phyloP scores from a whole-genome alignment of 2,329 filamentous ascomycete species.

The Lizonia empirigonia region DNA sequence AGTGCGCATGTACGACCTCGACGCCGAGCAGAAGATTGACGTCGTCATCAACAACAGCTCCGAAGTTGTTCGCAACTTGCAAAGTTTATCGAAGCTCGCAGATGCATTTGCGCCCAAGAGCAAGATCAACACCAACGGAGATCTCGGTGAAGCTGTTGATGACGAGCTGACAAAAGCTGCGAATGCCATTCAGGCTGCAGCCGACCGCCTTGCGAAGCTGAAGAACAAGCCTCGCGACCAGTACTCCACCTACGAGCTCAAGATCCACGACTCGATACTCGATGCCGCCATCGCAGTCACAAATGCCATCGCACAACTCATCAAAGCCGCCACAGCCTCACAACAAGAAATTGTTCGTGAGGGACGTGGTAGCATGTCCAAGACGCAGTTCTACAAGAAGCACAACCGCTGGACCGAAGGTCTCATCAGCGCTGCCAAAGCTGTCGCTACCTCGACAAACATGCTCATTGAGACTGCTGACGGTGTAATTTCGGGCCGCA shows the following conservation, averaged over 20 bases:
- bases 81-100: conserved; percentile 90
- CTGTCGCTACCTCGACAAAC: conserved; percentile 91
- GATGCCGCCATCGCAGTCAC: conserved; percentile 93
- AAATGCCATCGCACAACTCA: conserved; percentile 88
- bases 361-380: conserved; percentile 82
- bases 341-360: conserved; percentile 97
- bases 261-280: conserved; percentile 93
- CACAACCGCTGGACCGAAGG: conserved; percentile 99
- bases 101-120: conserved; percentile 90
- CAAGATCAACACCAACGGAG: conserved; percentile 80
- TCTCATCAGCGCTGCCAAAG: conserved; percentile 95
- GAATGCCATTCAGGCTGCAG: conserved; percentile 91
- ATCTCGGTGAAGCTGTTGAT: conserved; percentile 92
- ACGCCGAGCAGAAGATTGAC: conserved; percentile 90
- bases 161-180: conserved; percentile 90
- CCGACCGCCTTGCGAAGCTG: conserved; percentile 85
- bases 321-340: conserved; percentile 90
- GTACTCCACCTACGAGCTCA: conserved; percentile 94
- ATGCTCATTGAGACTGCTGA: conserved; percentile 97
- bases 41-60: conserved; percentile 97
- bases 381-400: conserved; percentile 98
- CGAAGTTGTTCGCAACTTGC: conserved; percentile 91
- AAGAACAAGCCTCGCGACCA: conserved; percentile 96
- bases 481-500: conserved; percentile 87
- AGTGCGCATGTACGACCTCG: conserved; percentile 89